Conservation (phyloP, 306 rosid genomes). For the Pachyrhizus erosus region DNA sequence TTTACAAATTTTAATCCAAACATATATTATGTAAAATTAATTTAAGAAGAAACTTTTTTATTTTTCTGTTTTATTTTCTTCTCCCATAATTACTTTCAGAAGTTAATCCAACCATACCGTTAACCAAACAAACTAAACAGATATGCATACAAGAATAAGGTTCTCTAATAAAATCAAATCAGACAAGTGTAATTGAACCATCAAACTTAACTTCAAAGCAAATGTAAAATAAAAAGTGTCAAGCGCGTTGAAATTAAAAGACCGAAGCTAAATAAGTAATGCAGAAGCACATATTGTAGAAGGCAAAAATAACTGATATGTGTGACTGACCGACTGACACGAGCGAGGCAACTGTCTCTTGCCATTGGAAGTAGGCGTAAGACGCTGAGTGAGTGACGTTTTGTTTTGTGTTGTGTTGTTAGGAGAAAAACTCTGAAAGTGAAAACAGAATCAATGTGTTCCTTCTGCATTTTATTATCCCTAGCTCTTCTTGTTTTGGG, state of each 20-base stretch:
- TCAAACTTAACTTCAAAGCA: neutral
- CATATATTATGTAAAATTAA: too few species aligned
- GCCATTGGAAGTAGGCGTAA: slow-evolving; percentile 53
- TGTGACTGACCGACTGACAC: slow-evolving; percentile 63
- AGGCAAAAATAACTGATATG: neutral
- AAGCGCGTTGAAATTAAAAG: neutral
- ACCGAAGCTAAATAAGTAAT: neutral
- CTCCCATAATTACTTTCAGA: too few species aligned
- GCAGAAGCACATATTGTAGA: neutral
- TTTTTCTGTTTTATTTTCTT: too few species aligned
- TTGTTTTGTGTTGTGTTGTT: neutral
- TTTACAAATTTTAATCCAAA: too few species aligned
- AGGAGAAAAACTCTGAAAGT: neutral
- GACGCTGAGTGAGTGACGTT: neutral
- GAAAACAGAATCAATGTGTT: neutral
- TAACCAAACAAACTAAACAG: neutral
- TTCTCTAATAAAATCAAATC: slow-evolving; percentile 28
- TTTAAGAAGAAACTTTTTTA: too few species aligned
- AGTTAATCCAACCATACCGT: too few species aligned
- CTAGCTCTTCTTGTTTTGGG: too few species aligned
- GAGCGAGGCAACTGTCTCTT: slow-evolving; percentile 74
- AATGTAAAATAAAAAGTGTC: neutral
- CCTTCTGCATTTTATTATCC: neutral
- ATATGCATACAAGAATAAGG: neutral
- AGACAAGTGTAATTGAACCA: neutral